These are phyloP conservation scores for Nakazawaea populi DNA, from an alignment of 805 yeast genomes.

Conservation along the genomic window DNA sequence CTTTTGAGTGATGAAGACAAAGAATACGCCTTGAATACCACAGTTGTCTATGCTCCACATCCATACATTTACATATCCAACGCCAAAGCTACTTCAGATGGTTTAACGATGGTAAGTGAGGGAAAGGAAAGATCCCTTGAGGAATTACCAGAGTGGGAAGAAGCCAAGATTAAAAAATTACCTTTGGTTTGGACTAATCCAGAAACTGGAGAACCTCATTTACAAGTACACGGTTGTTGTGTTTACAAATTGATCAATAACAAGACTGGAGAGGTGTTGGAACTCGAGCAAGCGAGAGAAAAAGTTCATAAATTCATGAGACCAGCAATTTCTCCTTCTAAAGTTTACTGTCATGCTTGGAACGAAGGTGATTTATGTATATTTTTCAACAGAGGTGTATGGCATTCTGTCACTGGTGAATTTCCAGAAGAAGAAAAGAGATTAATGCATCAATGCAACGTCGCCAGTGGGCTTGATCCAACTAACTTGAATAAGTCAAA, in stretches of 20 bases:
- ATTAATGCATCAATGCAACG: slow-evolving; percentile 91
- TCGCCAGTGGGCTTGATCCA: slow-evolving; percentile 81
- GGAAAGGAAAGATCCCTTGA: slow-evolving; percentile 63
- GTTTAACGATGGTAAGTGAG: slow-evolving; percentile 79
- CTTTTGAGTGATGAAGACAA: slow-evolving; percentile 63
- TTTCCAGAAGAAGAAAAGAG: slow-evolving; percentile 72
- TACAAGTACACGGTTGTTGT: slow-evolving; percentile 88
- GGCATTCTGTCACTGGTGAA: slow-evolving; percentile 92
- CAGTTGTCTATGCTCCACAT: slow-evolving; percentile 86
- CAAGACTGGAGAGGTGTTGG: slow-evolving; percentile 53
- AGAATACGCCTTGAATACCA: slow-evolving; percentile 68
- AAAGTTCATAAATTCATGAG: slow-evolving; percentile 72
- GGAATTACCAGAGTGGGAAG: slow-evolving; percentile 81
- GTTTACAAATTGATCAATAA: slow-evolving; percentile 54
- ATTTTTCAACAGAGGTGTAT: slow-evolving; percentile 83
- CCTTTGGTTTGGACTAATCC: slow-evolving; percentile 95
- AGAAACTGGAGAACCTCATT: slow-evolving; percentile 72
- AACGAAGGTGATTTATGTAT: slow-evolving; percentile 77
- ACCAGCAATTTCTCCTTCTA: slow-evolving; percentile 72
- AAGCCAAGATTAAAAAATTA: slow-evolving; percentile 63
- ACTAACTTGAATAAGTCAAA: slow-evolving; percentile 6
- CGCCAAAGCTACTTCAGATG: slow-evolving; percentile 80
- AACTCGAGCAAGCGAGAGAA: slow-evolving; percentile 67
- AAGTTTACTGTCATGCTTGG: slow-evolving; percentile 83
- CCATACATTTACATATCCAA: slow-evolving; percentile 82